Evolutionary conservation across 2,329 filamentous ascomycete genomes (phyloP).

Genomic region (Cercospora sojina): DNA sequence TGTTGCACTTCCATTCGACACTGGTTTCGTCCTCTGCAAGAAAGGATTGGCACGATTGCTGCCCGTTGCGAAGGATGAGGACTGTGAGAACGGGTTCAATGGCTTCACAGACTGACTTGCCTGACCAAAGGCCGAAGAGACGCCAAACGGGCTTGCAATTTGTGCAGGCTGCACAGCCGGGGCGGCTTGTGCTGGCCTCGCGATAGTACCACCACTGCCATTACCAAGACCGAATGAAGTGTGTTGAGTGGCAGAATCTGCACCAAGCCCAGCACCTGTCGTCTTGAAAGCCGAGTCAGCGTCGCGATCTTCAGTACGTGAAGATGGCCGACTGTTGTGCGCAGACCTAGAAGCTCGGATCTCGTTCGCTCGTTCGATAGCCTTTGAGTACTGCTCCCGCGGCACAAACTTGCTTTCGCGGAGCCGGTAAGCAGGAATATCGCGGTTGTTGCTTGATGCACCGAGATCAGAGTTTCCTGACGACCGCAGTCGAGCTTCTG

Average conservation of each 20-base stretch:
- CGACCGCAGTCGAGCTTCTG: slow-evolving; percentile 35
- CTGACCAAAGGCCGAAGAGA: slow-evolving; percentile 2
- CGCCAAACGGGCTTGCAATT: background rate
- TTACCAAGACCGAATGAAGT: background rate
- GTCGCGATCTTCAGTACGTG: slow-evolving; percentile 14
- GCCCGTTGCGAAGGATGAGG: slow-evolving; percentile 16
- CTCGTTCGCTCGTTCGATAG: slow-evolving; percentile 37
- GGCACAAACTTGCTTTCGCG: slow-evolving; percentile 41
- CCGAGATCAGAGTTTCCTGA: slow-evolving; percentile 21
- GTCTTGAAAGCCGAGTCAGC: background rate
- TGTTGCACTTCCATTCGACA: background rate
- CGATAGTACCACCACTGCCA: background rate
- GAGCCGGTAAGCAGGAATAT: slow-evolving; percentile 39
- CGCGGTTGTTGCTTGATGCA: slow-evolving; percentile 12
- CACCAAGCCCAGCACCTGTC: background rate
- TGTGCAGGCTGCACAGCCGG: background rate
- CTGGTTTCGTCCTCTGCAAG: slow-evolving; percentile 17
- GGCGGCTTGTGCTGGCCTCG: background rate
- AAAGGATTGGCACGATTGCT: slow-evolving; percentile 14
- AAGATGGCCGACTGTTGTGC: slow-evolving; percentile 24
- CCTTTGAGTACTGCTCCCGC: slow-evolving; percentile 37
- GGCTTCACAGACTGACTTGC: background rate
- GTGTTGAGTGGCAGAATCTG: background rate
- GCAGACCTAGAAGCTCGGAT: slow-evolving; percentile 27
- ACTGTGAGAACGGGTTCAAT: slow-evolving; percentile 20